phyloP scores from a whole-genome alignment of 306 rosid species.

The Arachis hypogaea region DNA sequence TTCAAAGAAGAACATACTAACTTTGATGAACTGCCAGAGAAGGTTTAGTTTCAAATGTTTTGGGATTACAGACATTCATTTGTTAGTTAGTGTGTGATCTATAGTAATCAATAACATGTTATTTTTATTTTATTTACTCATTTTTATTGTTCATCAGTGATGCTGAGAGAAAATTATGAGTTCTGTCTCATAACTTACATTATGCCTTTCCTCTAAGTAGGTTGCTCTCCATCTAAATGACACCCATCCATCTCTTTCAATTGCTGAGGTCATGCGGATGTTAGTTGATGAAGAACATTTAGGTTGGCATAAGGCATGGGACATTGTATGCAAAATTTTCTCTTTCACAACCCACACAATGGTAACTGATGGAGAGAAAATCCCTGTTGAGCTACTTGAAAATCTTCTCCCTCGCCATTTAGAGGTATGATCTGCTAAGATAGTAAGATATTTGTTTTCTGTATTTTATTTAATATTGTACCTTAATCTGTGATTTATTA shows the following conservation, averaged over 20 bases:
- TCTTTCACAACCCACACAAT: constrained; percentile 74
- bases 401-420: constrained; percentile 82
- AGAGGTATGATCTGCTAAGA: constrained; percentile 45
- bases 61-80: constrained; percentile 17
- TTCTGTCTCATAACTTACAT: constrained; percentile 28
- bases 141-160: constrained; percentile 5
- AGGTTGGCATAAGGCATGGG: constrained; percentile 69
- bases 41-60: constrained; percentile 52
- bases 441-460: constrained; percentile 4
- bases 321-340: constrained; percentile 59
- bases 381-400: constrained; percentile 69
- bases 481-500: constrained; percentile 13
- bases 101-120: constrained; percentile 17
- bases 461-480: constrained; percentile 29
- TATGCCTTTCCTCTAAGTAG: constrained; percentile 43
- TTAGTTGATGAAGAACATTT: constrained; percentile 74
- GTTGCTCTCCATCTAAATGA: constrained; percentile 78
- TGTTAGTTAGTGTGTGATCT: constrained; percentile 36
- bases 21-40: constrained; percentile 66
- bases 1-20: constrained; percentile 67
- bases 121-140: too few species aligned
- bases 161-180: constrained; percentile 17
- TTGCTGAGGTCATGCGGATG: constrained; percentile 70
- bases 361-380: constrained; percentile 69
- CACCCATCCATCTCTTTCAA: constrained; percentile 78